Percentiles rank a stretch among this genome's conserved stretches.
Evolutionary conservation across 805 yeast genomes (phyloP).

Genomic region (Brettanomyces sp.): DNA sequence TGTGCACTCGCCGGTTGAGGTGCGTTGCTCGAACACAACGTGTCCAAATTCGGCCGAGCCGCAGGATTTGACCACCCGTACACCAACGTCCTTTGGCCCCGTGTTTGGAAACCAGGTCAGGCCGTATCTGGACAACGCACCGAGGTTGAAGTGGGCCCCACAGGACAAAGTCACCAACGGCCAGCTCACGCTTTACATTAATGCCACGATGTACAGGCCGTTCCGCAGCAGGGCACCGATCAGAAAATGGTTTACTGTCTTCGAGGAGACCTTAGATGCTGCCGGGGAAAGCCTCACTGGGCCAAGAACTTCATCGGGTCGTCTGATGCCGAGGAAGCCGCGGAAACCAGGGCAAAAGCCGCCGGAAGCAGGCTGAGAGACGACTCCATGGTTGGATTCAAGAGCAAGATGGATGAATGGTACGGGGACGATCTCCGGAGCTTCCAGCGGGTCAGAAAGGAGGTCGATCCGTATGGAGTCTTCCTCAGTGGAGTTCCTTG

Average conservation of each 20-base stretch:
- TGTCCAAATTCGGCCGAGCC: slow-evolving; percentile 25
- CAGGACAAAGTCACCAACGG: slow-evolving; percentile 50
- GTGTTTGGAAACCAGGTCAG: slow-evolving; percentile 76
- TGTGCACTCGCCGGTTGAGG: slow-evolving; percentile 94
- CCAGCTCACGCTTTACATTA: slow-evolving; percentile 76
- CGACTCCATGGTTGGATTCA: slow-evolving; percentile 75
- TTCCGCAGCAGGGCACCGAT: slow-evolving; percentile 67
- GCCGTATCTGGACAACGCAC: slow-evolving; percentile 77
- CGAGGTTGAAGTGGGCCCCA: slow-evolving; percentile 50
- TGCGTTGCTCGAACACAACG: slow-evolving; percentile 85
- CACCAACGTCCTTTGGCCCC: slow-evolving; percentile 58
- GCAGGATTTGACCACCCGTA: slow-evolving; percentile 44
- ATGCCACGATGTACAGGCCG: slow-evolving; percentile 96
- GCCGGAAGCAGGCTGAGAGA: background rate
- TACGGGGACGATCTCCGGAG: slow-evolving; percentile 59
- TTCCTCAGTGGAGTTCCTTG: slow-evolving; percentile 72
- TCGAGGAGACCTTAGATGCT: slow-evolving; percentile 66
- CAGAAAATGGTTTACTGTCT: slow-evolving; percentile 71
- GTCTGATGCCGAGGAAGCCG: slow-evolving; percentile 26
- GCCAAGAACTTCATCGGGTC: slow-evolving; percentile 87
- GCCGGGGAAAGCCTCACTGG: slow-evolving; percentile 98
- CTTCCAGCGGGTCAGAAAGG: slow-evolving; percentile 55
- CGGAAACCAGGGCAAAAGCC: slow-evolving; percentile 33
- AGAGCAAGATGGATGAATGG: slow-evolving; percentile 63
- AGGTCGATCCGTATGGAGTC: slow-evolving; percentile 73